These are phyloP conservation scores for Vaccinium macrocarpon DNA, from an alignment of 148 eudicot genomes.

Conservation along the genomic window DNA sequence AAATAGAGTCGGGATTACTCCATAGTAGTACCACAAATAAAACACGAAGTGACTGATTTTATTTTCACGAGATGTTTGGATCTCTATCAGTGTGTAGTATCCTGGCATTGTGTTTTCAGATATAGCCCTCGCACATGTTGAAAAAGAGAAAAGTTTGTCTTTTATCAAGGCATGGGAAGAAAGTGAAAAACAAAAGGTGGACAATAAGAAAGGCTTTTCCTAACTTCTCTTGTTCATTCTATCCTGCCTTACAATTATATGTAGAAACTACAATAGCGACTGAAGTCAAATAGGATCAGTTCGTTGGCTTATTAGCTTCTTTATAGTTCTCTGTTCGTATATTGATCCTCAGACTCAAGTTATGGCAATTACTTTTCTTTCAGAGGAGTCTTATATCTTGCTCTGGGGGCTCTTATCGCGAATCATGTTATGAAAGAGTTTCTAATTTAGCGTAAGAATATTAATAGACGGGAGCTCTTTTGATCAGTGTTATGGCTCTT, in stretches of 20 bases:
- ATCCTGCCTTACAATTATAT: background rate
- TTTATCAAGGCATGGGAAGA: constrained; percentile 97
- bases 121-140: constrained; percentile 63
- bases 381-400: no score
- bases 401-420: no score
- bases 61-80: background rate
- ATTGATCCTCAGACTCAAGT: no score
- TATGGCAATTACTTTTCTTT: background rate
- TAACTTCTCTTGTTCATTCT: constrained; percentile 4
- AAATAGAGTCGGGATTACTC: background rate
- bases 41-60: background rate
- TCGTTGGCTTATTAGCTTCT: background rate
- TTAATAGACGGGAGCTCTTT: background rate
- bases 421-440: no score
- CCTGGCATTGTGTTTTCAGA: constrained; percentile 32
- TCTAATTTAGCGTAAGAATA: background rate
- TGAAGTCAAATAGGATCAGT: background rate
- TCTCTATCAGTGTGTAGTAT: background rate
- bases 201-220: constrained; percentile 24
- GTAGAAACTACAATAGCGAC: background rate
- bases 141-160: constrained; percentile 67
- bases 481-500: background rate
- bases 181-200: constrained; percentile 57
- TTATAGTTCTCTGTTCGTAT: background rate
- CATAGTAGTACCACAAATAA: background rate